phyloP scores from a whole-genome alignment of 2,329 filamentous ascomycete species.

The Neofusicoccum parvum region DNA sequence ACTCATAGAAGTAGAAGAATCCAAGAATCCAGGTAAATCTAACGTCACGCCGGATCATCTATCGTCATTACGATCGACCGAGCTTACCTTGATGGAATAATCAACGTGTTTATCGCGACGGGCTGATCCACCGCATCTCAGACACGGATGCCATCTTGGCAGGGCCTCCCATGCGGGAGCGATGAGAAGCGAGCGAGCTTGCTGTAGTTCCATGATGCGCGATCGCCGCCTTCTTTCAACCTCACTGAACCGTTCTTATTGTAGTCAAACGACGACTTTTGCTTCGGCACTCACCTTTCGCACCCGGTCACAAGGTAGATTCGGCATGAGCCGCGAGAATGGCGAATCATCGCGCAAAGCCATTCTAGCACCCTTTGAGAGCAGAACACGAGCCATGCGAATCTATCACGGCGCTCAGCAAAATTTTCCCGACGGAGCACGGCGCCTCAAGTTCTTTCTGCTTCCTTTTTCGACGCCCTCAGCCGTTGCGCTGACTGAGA shows the following conservation, averaged over 20 bases:
- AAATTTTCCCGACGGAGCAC: not conserved
- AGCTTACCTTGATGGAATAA: not conserved
- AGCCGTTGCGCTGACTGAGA: not conserved
- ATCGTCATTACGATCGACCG: no score
- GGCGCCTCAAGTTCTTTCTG: not conserved
- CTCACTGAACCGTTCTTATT: not conserved
- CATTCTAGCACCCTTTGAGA: not conserved
- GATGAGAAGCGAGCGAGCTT: conserved; percentile 4
- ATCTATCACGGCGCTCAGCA: not conserved
- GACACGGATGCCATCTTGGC: not conserved
- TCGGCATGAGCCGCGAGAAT: not conserved
- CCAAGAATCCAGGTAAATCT: no score
- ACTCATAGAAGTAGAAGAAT: no score
- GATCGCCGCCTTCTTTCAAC: conserved; percentile 2
- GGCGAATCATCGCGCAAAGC: not conserved
- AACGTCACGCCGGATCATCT: no score
- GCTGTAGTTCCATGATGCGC: not conserved
- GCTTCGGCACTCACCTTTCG: not conserved
- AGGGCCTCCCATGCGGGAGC: conserved; percentile 5
- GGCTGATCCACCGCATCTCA: not conserved
- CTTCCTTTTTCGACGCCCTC: not conserved
- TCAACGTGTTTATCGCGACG: not conserved
- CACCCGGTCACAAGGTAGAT: no score
- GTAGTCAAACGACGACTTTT: not conserved
- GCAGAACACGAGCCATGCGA: not conserved